Evolutionary conservation across 2,329 filamentous ascomycete genomes (phyloP), one percentile per base, ranked within the genome.

Genomic region (Microdochium nivale): DNA sequence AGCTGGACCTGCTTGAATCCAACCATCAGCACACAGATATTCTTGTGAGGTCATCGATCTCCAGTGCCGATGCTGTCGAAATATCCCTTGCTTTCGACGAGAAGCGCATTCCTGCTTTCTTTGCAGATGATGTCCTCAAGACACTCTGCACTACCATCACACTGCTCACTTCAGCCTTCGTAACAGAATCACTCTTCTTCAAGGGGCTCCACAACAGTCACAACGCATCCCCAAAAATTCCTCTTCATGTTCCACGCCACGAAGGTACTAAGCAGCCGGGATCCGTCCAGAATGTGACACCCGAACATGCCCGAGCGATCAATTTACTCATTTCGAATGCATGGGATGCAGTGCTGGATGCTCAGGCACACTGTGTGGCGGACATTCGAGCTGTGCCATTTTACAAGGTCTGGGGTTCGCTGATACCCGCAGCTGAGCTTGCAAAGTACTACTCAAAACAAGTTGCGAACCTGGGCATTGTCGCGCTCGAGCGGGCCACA

Each of bases 401-500:
- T 60, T 79, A 74, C 58, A 70, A 77, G 47, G 68, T 79, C 13
- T 76, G 74, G 63, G 72, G 72, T 8, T 74, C 74, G 1, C 64
- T 79, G 23, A 65, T 80, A 43, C 70, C 77, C 0, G 77, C 77
- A 0, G 65, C 72, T 7, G 66, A 74, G 55, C 67, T 80, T 27
- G 70, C 76, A 2, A 62, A 68, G 3, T 68, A 68, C 49, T 67
- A 79, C 48, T 77, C 73, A 50, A 64, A 65, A 3, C 67, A 69
- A 16, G 63, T 79, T 9, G 63, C 69, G 1, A 62, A 62, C 25
- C 58, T 71, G 24, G 57, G 61, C 13, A 56, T 73, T 10, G 62
- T 65, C 0, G 72, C 70, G 2, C 59, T 70, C 4, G 69, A 71
- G 32, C 57, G 57, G 14, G 62, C 57, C 14, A 59, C 62, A 10